These are phyloP conservation scores for Tolypocladium album DNA, from an alignment of 2,329 filamentous ascomycete genomes.

Conservation along the genomic window DNA sequence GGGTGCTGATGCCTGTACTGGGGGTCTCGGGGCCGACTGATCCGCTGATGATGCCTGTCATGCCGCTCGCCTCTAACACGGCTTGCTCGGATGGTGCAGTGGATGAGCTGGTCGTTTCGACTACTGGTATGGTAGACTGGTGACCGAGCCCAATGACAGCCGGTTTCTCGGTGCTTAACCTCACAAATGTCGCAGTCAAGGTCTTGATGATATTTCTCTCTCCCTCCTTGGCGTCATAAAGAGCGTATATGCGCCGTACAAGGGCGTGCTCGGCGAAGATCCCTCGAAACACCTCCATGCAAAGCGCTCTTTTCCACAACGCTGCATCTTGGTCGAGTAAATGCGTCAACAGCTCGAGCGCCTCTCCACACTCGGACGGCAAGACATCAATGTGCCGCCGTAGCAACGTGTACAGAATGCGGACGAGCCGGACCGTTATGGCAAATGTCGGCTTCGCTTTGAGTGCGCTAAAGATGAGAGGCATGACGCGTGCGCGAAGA, in stretches of 20 bases:
- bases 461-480: constrained; percentile 67
- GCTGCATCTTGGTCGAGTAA: constrained; percentile 78
- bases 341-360: constrained; percentile 70
- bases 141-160: constrained; percentile 77
- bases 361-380: constrained; percentile 70
- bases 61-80: constrained; percentile 78
- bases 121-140: constrained; percentile 73
- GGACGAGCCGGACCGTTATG: constrained; percentile 68
- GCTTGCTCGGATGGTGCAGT: constrained; percentile 64
- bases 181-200: constrained; percentile 80
- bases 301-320: constrained; percentile 78
- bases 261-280: constrained; percentile 75
- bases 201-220: constrained; percentile 71
- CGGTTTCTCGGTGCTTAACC: constrained; percentile 84
- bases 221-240: constrained; percentile 65
- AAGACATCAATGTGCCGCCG: constrained; percentile 68
- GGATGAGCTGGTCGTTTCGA: constrained; percentile 40
- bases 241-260: constrained; percentile 66
- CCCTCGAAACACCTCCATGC: constrained; percentile 82
- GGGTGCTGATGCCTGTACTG: constrained; percentile 71
- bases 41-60: constrained; percentile 76
- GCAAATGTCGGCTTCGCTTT: constrained; percentile 73
- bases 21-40: constrained; percentile 55
- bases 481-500: constrained; percentile 68
- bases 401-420: constrained; percentile 74